Conservation (phyloP, 108 stramenopile genomes). For the Conticribra weissflogii region DNA sequence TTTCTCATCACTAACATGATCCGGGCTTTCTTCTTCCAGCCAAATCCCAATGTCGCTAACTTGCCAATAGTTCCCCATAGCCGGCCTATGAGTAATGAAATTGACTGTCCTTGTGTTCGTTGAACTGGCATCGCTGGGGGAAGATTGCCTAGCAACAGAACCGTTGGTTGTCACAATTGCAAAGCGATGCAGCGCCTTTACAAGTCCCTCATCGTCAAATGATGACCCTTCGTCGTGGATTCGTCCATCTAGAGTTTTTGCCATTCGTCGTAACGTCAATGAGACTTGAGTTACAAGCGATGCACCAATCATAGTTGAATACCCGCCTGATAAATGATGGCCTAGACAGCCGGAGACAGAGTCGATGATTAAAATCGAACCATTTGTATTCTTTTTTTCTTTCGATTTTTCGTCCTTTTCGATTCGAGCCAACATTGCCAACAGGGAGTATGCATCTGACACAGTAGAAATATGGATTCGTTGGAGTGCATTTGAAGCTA, state of each 20-base stretch:
- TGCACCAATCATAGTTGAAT: slow-evolving; percentile 18
- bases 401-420: slow-evolving; percentile 25
- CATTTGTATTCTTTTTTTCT: background rate
- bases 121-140: slow-evolving; percentile 10
- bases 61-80: slow-evolving; percentile 54
- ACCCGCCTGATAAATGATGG: slow-evolving; percentile 31
- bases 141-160: slow-evolving; percentile 27
- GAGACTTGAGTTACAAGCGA: slow-evolving; percentile 42
- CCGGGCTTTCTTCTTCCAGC: slow-evolving; percentile 21
- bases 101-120: background rate
- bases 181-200: slow-evolving; percentile 39
- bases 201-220: too few relatives aligned
- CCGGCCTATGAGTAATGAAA: slow-evolving; percentile 21
- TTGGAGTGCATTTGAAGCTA: slow-evolving; percentile 15
- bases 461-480: slow-evolving; percentile 20
- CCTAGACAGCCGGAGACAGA: slow-evolving; percentile 51
- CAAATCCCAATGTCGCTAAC: slow-evolving; percentile 44
- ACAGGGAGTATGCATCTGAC: slow-evolving; percentile 39
- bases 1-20: background rate
- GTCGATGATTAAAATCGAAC: slow-evolving; percentile 44
- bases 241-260: slow-evolving; percentile 26
- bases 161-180: slow-evolving; percentile 43
- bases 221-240: background rate
- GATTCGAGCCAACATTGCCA: slow-evolving; percentile 40
- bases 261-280: slow-evolving; percentile 39